These are phyloP conservation scores for Hericium rajendrae DNA, from an alignment of 768 basidiomycete genomes.

Conservation along the genomic window DNA sequence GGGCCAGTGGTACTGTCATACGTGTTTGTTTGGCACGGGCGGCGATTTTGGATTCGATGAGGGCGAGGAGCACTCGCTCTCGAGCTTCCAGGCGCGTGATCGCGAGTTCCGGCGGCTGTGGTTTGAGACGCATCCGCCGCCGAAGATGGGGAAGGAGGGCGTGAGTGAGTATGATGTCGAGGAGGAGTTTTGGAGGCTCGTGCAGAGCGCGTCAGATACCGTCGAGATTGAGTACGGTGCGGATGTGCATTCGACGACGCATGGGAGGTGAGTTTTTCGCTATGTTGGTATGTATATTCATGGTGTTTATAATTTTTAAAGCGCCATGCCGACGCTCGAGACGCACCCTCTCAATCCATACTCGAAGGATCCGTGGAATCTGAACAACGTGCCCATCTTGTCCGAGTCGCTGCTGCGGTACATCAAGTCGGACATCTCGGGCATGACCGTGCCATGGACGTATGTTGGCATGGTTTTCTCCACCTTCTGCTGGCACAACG, in stretches of 20 bases:
- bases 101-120: conserved; percentile 81
- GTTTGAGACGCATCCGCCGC: conserved; percentile 69
- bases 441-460: conserved; percentile 99
- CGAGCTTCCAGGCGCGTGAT: conserved; percentile 88
- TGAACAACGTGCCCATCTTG: conserved; percentile 94
- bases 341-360: conserved; percentile 84
- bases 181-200: conserved; percentile 93
- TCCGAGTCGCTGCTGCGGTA: conserved; percentile 89
- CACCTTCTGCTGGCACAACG: conserved; percentile 99
- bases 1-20: conserved; percentile 94
- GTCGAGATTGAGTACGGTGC: conserved; percentile 99
- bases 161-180: conserved; percentile 92
- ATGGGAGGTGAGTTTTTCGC: conserved; percentile 69
- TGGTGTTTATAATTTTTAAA: conserved; percentile 21
- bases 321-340: conserved; percentile 93
- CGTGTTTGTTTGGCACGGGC: conserved; percentile 83
- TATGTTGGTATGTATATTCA: conserved; percentile 1
- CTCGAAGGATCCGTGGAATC: conserved; percentile 90
- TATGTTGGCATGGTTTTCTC: conserved; percentile 99
- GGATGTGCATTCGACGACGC: conserved; percentile 94
- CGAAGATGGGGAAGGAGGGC: conserved; percentile 2
- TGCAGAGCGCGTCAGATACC: conserved; percentile 80
- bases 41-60: conserved; percentile 98
- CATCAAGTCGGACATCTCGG: conserved; percentile 98
- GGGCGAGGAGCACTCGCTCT: conserved; percentile 89